A percentile compares a stretch with the other conserved stretches of the same genome.
phyloP scores from a whole-genome alignment of 139 green algal genomes.

The Ulvella scutata region DNA sequence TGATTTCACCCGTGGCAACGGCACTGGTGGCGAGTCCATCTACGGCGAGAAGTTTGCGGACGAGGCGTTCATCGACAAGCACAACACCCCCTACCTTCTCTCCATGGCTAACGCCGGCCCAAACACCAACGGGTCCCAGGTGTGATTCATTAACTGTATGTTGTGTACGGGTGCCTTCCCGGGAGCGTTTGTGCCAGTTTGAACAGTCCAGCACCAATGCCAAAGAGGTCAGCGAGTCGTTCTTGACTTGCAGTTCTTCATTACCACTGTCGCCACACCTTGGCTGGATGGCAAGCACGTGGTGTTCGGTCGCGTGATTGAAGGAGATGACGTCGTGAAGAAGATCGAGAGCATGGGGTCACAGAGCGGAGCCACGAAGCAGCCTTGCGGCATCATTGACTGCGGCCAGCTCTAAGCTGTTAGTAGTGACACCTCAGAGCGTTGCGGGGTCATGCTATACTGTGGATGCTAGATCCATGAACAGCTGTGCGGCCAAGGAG shows the following conservation, averaged over 20 bases:
- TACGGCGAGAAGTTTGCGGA: constrained; percentile 65
- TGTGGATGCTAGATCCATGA: too few species aligned
- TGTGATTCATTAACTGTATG: constrained; percentile 10
- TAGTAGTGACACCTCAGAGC: too few species aligned
- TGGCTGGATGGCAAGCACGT: constrained; percentile 38
- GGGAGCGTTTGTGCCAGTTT: too few species aligned
- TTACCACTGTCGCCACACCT: constrained; percentile 35
- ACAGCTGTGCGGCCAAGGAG: too few species aligned
- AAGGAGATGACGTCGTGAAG: constrained; percentile 88
- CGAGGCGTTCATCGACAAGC: constrained; percentile 73
- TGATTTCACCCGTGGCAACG: constrained; percentile 68
- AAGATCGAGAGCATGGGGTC: constrained; percentile 75
- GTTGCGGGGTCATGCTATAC: too few species aligned
- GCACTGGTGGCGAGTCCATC: constrained; percentile 71
- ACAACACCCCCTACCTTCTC: constrained; percentile 38
- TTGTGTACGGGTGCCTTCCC: too few species aligned
- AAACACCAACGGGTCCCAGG: constrained; percentile 61
- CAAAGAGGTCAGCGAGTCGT: too few species aligned
- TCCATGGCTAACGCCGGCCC: constrained; percentile 71
- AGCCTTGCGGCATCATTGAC: constrained; percentile 59
- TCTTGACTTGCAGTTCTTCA: constrained; percentile 41
- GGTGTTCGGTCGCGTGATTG: constrained; percentile 34
- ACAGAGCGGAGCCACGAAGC: constrained; percentile 46
- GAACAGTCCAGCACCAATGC: too few species aligned
- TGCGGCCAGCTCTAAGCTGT: constrained; percentile 61